Percentiles rank a stretch among this genome's conserved stretches.
Evolutionary conservation across 1,284 basidiomycete genomes (phyloP).

Genomic region (Tilletia indica): DNA sequence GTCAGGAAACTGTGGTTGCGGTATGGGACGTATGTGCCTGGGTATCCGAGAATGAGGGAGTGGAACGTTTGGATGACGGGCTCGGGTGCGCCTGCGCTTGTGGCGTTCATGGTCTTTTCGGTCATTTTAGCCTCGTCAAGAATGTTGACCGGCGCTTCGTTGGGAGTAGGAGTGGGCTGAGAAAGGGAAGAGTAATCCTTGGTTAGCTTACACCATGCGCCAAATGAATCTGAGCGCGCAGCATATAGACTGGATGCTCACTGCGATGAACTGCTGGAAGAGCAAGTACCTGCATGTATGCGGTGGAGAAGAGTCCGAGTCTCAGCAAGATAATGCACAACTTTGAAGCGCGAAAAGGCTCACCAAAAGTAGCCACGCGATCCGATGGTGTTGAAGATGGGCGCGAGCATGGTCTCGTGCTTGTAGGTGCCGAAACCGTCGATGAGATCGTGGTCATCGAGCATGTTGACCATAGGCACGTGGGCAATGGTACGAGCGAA

Average conservation of each 20-base stretch:
- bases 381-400: conserved; percentile 49
- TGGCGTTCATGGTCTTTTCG: conserved; percentile 32
- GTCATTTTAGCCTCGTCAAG: conserved; percentile 44
- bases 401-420: conserved; percentile 28
- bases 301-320: conserved; percentile 64
- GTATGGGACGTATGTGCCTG: conserved; percentile 49
- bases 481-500: conserved; percentile 86
- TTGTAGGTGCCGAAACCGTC: conserved; percentile 82
- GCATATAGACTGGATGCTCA: background rate
- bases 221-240: background rate
- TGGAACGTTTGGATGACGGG: conserved; percentile 14
- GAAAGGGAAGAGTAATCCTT: background rate
- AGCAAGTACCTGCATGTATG: conserved; percentile 36
- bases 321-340: background rate
- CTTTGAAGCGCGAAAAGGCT: background rate
- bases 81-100: conserved; percentile 15
- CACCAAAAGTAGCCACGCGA: conserved; percentile 45
- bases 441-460: conserved; percentile 70
- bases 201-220: too few relatives aligned
- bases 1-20: conserved; percentile 46
- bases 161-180: conserved; percentile 10
- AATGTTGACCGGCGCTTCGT: conserved; percentile 10
- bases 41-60: conserved; percentile 37
- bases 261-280: conserved; percentile 51
- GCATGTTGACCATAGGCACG: conserved; percentile 71